Base-by-base conservation (phyloP, 495 filamentous ascomycete species). In the Annulohypoxylon maeteangense region DNA sequence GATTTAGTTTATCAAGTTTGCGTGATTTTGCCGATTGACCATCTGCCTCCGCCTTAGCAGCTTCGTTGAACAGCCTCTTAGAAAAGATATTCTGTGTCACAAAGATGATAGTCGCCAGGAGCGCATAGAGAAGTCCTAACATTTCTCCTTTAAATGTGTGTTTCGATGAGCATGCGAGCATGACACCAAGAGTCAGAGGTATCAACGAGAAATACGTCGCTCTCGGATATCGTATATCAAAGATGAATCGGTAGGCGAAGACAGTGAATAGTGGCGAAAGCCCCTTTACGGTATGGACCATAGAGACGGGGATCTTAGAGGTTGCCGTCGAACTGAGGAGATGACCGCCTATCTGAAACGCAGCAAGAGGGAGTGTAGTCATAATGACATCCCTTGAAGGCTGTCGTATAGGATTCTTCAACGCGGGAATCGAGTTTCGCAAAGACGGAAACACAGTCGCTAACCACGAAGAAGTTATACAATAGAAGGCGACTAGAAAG, bases 261-360 rank as follows among this genome's bases (percentile, higher is more conserved):
- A 99, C 95, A 0, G 95, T 98, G 76, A 98, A 95, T 25, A 99
- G 86, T 2, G 95, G 95, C 1, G 96, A 98, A 47, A 99, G 90
- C n/a, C 95, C 96, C 82, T 99, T 99, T 78, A 99, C 98, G 1
- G 96, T 98, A 81, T 99, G 95, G 16, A 99, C 95, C 42, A 99
- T 85, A 20, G 95, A 97, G 7, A 99, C 95, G 4, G 96, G 94
- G 42, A 98, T 98, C 68, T 94, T 92, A 45, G 92, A 89, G 54
- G 93, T 99, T 12, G 95, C 94, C 74, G 93, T 97, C 7, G 94
- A 96, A 74, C 90, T 95, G 8, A 97, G 83, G 45, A 99, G 93
- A 80, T 98, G 96, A 14, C 96, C 95, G 3, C 90, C 91, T 54
- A 99, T 90, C 78, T 98, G 94, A 78, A 99, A 99, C 48, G 90